Evolutionary conservation across 306 rosid species (phyloP).

Genomic region (Abrus pulchellus): DNA sequence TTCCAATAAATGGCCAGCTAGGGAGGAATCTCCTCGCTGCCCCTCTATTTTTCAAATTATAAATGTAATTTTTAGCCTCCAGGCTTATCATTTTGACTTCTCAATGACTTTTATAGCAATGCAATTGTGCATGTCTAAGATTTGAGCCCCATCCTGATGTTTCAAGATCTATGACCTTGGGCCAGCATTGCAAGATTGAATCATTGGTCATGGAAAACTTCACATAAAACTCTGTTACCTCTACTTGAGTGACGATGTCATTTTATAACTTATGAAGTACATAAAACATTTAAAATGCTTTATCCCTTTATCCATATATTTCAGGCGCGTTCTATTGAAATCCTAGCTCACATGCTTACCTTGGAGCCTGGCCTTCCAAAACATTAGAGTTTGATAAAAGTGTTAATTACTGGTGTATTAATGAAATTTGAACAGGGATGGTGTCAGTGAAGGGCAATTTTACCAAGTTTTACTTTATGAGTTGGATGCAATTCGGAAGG

Average conservation of each 20-base stretch:
- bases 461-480: constrained; percentile 91
- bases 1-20: neutral
- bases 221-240: neutral
- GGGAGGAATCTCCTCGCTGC: too few relatives aligned
- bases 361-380: neutral
- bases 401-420: neutral
- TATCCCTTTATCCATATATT: constrained; percentile 5
- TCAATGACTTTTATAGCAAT: neutral
- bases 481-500: constrained; percentile 95
- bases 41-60: neutral
- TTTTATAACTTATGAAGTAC: neutral
- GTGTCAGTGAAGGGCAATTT: constrained; percentile 96
- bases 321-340: constrained; percentile 12
- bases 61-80: neutral
- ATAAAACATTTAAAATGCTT: neutral
- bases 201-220: neutral
- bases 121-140: neutral
- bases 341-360: constrained; percentile 1
- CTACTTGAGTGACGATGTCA: neutral
- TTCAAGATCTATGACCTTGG: neutral
- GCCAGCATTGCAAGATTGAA: neutral
- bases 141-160: neutral
- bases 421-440: constrained; percentile 72
- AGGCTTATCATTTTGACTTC: neutral
- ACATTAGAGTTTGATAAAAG: constrained; percentile 8